Evolutionary conservation across 2,329 filamentous ascomycete genomes (phyloP).

Genomic region (Lomentospora prolificans): DNA sequence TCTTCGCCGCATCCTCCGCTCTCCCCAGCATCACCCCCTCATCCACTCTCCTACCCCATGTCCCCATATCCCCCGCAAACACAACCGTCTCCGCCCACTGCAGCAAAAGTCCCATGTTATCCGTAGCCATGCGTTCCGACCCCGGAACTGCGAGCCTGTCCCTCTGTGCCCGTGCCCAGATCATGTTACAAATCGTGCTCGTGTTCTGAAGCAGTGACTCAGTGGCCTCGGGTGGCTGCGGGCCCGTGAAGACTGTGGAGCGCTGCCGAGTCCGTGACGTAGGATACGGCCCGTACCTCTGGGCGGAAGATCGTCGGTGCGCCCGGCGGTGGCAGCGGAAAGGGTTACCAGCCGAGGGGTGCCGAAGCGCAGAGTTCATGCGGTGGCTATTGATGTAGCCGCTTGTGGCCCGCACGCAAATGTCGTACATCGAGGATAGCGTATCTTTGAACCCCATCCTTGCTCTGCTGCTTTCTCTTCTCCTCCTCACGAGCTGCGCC

Average conservation of each 20-base stretch:
- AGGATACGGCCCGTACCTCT: background rate
- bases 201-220: slow-evolving; percentile 18
- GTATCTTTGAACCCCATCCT: background rate
- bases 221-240: background rate
- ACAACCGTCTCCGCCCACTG: slow-evolving; percentile 21
- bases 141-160: slow-evolving; percentile 19
- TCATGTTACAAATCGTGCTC: slow-evolving; percentile 19
- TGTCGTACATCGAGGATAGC: slow-evolving; percentile 12
- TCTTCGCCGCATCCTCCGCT: slow-evolving; percentile 15
- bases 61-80: slow-evolving; percentile 2
- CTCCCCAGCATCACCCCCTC: slow-evolving; percentile 3
- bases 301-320: background rate
- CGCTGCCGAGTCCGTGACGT: background rate
- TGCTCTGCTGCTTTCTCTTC: background rate
- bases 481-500: background rate
- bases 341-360: slow-evolving; percentile 3
- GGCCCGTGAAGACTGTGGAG: background rate
- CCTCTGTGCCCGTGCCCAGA: slow-evolving; percentile 21
- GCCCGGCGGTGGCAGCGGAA: background rate
- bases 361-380: slow-evolving; percentile 14
- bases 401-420: slow-evolving; percentile 16
- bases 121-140: slow-evolving; percentile 18
- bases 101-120: slow-evolving; percentile 20
- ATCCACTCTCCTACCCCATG: slow-evolving; percentile 12
- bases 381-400: slow-evolving; percentile 14